These are phyloP conservation scores for Lactifluus hygrophoroides DNA, from an alignment of 768 basidiomycete genomes.

Conservation along the genomic window DNA sequence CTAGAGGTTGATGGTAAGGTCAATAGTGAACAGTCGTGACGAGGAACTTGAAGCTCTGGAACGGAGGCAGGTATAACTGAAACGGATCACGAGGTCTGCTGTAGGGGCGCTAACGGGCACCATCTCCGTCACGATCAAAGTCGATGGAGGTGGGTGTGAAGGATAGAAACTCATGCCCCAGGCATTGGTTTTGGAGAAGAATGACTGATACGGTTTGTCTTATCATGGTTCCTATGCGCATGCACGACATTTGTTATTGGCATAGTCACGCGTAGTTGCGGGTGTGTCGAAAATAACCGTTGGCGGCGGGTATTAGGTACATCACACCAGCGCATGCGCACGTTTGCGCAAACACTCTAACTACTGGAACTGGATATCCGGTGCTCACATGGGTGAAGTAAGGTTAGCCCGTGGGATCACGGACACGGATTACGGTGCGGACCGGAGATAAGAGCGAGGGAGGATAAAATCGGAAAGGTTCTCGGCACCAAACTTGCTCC, in stretches of 20 bases:
- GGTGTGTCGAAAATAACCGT: no score
- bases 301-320: no score
- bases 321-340: no score
- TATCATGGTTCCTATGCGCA: not conserved
- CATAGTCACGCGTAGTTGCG: not conserved
- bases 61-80: not conserved
- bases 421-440: no score
- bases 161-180: not conserved
- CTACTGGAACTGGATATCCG: no score
- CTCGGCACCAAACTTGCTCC: slow-evolving; percentile 4
- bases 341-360: no score
- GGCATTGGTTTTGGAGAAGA: not conserved
- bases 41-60: not conserved
- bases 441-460: not conserved
- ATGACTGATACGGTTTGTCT: not conserved
- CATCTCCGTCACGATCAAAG: not conserved
- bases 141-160: not conserved
- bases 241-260: not conserved
- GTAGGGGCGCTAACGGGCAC: not conserved
- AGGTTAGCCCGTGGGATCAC: no score
- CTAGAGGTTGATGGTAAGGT: not conserved
- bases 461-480: slow-evolving; percentile 7
- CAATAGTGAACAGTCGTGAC: not conserved
- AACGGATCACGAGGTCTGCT: not conserved
- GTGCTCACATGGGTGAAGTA: no score